These are phyloP conservation scores for Medakamo hakoo DNA, from an alignment of 139 green algal species.

Conservation along the genomic window DNA sequence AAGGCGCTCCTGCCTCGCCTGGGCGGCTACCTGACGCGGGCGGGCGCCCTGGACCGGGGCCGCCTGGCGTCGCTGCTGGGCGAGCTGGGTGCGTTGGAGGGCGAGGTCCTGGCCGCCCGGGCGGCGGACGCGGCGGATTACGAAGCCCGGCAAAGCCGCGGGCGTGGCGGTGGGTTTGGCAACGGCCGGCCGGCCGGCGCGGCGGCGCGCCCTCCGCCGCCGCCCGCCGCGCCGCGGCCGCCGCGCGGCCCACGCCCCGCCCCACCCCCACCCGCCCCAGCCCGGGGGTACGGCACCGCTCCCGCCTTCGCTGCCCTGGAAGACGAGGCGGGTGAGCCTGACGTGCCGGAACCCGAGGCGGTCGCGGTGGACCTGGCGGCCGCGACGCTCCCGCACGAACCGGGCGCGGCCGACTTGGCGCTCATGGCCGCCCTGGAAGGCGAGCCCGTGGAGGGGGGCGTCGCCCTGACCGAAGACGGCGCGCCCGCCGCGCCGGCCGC, in stretches of 20 bases:
- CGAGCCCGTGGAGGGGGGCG: conserved; percentile 6
- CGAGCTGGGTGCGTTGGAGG: conserved; percentile 43
- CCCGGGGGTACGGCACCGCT: neutral
- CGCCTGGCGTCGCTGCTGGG: conserved; percentile 53
- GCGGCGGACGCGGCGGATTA: conserved; percentile 63
- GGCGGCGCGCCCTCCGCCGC: conserved; percentile 1
- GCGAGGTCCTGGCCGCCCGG: conserved; percentile 49
- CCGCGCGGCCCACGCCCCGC: conserved; percentile 1
- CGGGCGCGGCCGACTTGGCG: conserved; percentile 16
- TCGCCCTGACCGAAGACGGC: no score
- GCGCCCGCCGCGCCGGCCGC: neutral
- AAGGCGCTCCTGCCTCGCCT: conserved; percentile 58
- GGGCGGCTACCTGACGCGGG: conserved; percentile 74
- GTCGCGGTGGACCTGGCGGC: conserved; percentile 15
- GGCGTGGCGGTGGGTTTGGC: conserved; percentile 3
- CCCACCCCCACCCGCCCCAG: neutral
- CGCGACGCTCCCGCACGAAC: conserved; percentile 8
- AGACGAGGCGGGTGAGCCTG: neutral
- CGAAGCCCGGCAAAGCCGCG: conserved; percentile 39
- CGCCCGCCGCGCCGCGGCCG: neutral
- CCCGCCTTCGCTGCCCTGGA: neutral
- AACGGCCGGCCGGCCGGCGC: conserved; percentile 2
- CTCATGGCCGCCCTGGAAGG: conserved; percentile 22
- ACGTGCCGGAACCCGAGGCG: no score
- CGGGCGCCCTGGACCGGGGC: conserved; percentile 38